Evolutionary conservation across 306 rosid genomes (phyloP).

Genomic region (Sesbania bispinosa): DNA sequence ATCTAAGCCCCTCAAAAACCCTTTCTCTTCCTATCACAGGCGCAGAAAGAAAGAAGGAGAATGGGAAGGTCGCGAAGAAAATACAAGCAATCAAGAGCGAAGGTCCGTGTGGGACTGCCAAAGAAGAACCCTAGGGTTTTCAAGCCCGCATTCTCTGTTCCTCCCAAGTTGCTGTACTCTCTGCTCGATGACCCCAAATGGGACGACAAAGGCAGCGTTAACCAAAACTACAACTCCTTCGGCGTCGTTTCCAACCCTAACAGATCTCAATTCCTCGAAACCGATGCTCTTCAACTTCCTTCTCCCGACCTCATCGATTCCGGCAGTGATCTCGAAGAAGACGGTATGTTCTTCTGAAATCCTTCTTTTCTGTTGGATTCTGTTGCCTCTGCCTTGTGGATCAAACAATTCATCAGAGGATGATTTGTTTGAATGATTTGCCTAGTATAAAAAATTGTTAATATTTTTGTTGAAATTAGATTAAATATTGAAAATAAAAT

Average conservation of each 20-base stretch:
- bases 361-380: background rate
- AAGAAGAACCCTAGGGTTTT: constrained; percentile 63
- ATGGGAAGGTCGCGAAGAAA: constrained; percentile 96
- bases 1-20: background rate
- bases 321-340: constrained; percentile 89
- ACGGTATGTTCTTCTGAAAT: constrained; percentile 43
- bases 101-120: constrained; percentile 75
- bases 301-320: constrained; percentile 30
- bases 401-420: background rate
- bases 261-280: constrained; percentile 46
- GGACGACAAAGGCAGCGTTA: constrained; percentile 68
- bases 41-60: background rate
- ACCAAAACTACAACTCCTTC: constrained; percentile 66
- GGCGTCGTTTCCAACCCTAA: constrained; percentile 82
- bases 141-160: constrained; percentile 74
- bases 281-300: constrained; percentile 47
- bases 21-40: background rate
- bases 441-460: too few species aligned
- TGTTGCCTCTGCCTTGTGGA: background rate
- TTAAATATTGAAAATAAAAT: too few species aligned
- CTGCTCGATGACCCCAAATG: constrained; percentile 41
- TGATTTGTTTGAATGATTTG: too few species aligned
- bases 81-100: constrained; percentile 60
- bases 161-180: constrained; percentile 64
- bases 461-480: too few species aligned